phyloP scores from a whole-genome alignment of 768 basidiomycete genomes.

The Cyclocybe cylindracea region DNA sequence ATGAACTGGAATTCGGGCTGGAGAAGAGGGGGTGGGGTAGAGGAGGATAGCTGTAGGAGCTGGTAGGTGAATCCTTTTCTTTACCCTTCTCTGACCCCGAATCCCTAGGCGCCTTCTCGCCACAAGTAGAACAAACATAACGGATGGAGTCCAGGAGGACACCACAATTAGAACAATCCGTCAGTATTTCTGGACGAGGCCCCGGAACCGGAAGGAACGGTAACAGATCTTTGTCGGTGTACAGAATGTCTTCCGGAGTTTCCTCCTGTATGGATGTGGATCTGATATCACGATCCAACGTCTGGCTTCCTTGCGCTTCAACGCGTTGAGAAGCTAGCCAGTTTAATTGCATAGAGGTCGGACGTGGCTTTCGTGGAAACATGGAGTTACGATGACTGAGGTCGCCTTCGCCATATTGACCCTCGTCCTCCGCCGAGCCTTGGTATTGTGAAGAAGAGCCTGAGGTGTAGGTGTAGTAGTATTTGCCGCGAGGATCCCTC shows the following conservation, averaged over 20 bases:
- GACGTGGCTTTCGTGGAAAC: conserved; percentile 41
- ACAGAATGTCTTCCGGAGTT: conserved; percentile 25
- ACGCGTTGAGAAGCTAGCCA: conserved; percentile 64
- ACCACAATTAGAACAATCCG: conserved; percentile 85
- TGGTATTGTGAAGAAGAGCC: conserved; percentile 54
- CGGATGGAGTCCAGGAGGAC: conserved; percentile 75
- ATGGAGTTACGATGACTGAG: conserved; percentile 21
- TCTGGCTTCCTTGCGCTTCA: conserved; percentile 24
- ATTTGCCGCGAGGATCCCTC: conserved; percentile 67
- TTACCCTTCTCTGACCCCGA: conserved; percentile 47
- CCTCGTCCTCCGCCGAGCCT: conserved; percentile 58
- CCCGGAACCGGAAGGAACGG: conserved; percentile 47
- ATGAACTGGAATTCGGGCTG: conserved; percentile 32
- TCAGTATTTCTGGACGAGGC: conserved; percentile 63
- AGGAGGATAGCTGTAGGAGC: conserved; percentile 37
- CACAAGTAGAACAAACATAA: conserved; percentile 89
- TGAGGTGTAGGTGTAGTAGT: conserved; percentile 73
- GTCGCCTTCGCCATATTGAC: conserved; percentile 26
- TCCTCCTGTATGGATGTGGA: conserved; percentile 26
- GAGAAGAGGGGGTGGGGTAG: conserved; percentile 27
- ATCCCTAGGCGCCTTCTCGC: conserved; percentile 62
- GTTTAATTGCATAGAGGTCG: conserved; percentile 64
- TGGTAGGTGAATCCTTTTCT: conserved; percentile 36
- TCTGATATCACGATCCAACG: conserved; percentile 25
- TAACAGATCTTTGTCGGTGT: conserved; percentile 47